Conservation (phyloP, 495 filamentous ascomycete genomes). For the Xylaria longipes region DNA sequence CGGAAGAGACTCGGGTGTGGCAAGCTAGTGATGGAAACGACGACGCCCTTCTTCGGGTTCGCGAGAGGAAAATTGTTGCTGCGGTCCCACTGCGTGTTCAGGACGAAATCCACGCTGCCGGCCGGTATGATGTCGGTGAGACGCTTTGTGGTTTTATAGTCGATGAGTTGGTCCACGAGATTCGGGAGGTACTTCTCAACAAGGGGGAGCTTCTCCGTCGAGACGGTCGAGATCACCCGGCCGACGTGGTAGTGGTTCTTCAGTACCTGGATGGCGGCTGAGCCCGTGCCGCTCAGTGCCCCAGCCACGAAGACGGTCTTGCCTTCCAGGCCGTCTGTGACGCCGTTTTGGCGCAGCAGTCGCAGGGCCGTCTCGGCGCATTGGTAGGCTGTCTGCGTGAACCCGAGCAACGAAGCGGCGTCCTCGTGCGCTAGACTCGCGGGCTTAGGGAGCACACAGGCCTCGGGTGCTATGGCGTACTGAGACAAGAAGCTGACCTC, state of each 20-base stretch:
- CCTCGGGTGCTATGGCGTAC: constrained; percentile 43
- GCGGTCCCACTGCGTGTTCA: constrained; percentile 54
- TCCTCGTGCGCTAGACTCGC: constrained; percentile 41
- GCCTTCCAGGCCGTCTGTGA: constrained; percentile 47
- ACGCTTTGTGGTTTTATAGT: constrained; percentile 51
- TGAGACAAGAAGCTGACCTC: constrained; percentile 45
- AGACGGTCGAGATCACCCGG: constrained; percentile 60
- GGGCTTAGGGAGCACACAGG: constrained; percentile 48
- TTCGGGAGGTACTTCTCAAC: constrained; percentile 49
- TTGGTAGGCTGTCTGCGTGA: constrained; percentile 38
- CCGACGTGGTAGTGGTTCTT: constrained; percentile 59
- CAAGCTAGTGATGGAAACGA: constrained; percentile 50
- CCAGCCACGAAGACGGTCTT: constrained; percentile 64
- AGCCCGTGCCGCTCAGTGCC: constrained; percentile 59
- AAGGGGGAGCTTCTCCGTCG: constrained; percentile 56
- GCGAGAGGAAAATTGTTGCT: constrained; percentile 46
- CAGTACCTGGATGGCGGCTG: constrained; percentile 57
- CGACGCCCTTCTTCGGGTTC: constrained; percentile 46
- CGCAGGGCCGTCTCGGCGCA: constrained; percentile 48
- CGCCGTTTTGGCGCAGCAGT: constrained; percentile 43
- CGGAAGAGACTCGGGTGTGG: constrained; percentile 47
- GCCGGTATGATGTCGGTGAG: constrained; percentile 49
- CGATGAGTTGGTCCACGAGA: constrained; percentile 49
- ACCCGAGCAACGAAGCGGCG: constrained; percentile 50
- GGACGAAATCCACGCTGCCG: constrained; percentile 59